phyloP scores from a whole-genome alignment of 2,329 filamentous ascomycete genomes.

The Pseudonectria foliicola region DNA sequence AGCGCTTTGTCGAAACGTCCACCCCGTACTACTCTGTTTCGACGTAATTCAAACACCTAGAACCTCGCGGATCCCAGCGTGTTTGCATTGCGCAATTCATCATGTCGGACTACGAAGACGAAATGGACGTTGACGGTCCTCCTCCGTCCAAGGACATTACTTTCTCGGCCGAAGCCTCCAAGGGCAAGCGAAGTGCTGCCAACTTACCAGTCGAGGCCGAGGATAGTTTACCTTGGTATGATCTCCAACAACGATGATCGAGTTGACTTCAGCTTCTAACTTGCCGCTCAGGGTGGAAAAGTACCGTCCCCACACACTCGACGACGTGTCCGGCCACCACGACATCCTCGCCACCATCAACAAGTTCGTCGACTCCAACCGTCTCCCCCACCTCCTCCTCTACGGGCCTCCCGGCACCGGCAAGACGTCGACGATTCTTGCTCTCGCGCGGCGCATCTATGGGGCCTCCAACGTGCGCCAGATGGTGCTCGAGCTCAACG shows the following conservation, averaged over 20 bases:
- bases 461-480: constrained; percentile 88
- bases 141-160: constrained; percentile 40
- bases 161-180: constrained; percentile 72
- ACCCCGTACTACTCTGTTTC: no score
- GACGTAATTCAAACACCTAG: no score
- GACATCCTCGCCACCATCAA: constrained; percentile 97
- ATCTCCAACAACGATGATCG: not conserved
- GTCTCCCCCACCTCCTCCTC: constrained; percentile 88
- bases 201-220: constrained; percentile 92
- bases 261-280: not conserved
- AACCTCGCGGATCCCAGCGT: no score
- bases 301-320: constrained; percentile 80
- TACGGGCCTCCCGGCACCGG: constrained; percentile 96
- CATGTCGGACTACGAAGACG: constrained; percentile 56
- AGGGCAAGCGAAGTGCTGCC: constrained; percentile 86
- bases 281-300: constrained; percentile 73
- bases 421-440: constrained; percentile 94
- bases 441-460: constrained; percentile 88
- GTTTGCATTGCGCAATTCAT: no score
- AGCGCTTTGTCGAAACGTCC: not conserved
- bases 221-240: constrained; percentile 85
- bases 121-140: constrained; percentile 53
- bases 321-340: constrained; percentile 92
- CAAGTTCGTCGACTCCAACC: constrained; percentile 91
- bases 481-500: constrained; percentile 97